These are phyloP conservation scores for Penicillium verrucosum DNA, from an alignment of 2,329 filamentous ascomycete species.

Conservation along the genomic window DNA sequence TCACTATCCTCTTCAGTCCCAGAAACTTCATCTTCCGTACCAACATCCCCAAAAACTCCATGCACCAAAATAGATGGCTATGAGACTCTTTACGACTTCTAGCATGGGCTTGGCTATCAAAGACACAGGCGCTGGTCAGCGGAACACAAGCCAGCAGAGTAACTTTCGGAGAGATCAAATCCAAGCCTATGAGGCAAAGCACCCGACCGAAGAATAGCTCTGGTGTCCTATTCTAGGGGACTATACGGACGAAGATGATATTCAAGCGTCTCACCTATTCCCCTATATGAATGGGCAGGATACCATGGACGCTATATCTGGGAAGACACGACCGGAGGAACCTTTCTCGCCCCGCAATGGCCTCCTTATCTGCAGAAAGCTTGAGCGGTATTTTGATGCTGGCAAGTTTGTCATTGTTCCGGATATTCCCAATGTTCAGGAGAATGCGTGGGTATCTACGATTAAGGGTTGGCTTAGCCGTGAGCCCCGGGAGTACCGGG, in stretches of 20 bases:
- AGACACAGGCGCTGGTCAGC: not conserved
- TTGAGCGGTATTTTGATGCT: no score
- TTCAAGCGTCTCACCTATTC: slow-evolving; percentile 15
- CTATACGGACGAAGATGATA: not conserved
- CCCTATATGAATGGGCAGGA: slow-evolving; percentile 14
- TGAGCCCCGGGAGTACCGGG: no score
- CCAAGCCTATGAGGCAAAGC: not conserved
- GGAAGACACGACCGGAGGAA: slow-evolving; percentile 9
- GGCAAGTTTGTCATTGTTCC: no score
- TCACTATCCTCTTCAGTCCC: no score
- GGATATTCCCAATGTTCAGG: no score
- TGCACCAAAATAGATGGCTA: not conserved
- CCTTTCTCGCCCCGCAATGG: slow-evolving; percentile 9
- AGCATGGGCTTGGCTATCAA: not conserved
- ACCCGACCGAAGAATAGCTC: not conserved
- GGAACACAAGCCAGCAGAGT: not conserved
- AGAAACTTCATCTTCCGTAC: no score
- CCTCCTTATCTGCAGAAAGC: no score
- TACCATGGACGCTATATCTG: slow-evolving; percentile 21
- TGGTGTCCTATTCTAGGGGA: not conserved
- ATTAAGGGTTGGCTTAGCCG: no score
- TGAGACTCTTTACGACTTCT: not conserved
- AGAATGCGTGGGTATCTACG: no score
- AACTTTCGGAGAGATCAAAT: not conserved
- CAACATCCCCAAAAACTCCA: no score